A percentile compares a stretch with the other conserved stretches of the same genome.
Conservation (phyloP, 225 moss, liverwort and hornwort species). For the Rhytidiadelphus loreus region DNA sequence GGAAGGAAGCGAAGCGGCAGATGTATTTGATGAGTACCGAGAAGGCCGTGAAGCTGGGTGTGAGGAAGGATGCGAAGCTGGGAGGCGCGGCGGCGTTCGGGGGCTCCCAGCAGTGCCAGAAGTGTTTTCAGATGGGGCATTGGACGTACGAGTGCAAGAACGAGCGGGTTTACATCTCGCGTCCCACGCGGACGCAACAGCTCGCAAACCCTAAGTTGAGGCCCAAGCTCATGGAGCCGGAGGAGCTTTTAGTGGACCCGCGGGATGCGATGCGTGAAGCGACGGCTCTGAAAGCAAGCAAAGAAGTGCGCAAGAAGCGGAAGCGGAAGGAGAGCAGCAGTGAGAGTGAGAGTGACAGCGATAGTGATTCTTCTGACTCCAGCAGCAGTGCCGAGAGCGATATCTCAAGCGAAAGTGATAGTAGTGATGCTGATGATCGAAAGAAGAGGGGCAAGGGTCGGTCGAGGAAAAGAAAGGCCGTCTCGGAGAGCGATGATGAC, state of each 20-base stretch:
- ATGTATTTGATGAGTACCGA: slow-evolving; percentile 99
- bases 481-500: slow-evolving; percentile 1
- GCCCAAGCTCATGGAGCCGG: slow-evolving; percentile 34
- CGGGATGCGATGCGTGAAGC: slow-evolving; percentile 23
- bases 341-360: slow-evolving; percentile 20
- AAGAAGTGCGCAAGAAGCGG: slow-evolving; percentile 25
- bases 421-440: no score
- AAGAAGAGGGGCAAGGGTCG: no score
- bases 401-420: slow-evolving; percentile 32
- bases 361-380: slow-evolving; percentile 1
- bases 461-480: background rate
- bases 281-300: slow-evolving; percentile 11
- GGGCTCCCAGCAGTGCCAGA: slow-evolving; percentile 64
- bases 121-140: slow-evolving; percentile 73
- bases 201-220: slow-evolving; percentile 58
- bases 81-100: slow-evolving; percentile 24
- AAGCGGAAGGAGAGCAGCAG: slow-evolving; percentile 29
- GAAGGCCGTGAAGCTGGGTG: slow-evolving; percentile 85
- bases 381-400: slow-evolving; percentile 26
- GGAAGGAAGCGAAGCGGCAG: slow-evolving; percentile 94
- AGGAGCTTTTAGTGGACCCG: slow-evolving; percentile 17
- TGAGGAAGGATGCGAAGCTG: slow-evolving; percentile 59
- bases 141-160: slow-evolving; percentile 96
- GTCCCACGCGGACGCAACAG: slow-evolving; percentile 73
- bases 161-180: slow-evolving; percentile 63